Base-by-base conservation (phyloP, 2,329 filamentous ascomycete genomes). In the Colletotrichum magnum region DNA sequence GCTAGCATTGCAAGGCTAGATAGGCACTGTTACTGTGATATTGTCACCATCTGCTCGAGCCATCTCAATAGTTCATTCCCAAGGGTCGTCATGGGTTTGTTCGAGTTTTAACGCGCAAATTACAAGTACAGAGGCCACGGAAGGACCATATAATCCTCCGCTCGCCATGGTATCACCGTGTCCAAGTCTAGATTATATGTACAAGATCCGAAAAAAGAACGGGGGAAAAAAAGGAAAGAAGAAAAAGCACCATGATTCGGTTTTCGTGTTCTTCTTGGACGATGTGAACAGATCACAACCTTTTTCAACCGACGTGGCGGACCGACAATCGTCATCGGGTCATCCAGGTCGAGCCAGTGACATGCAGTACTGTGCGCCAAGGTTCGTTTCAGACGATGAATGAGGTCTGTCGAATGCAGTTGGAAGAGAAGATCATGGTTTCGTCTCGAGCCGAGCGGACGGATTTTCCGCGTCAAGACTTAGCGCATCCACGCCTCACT, bases 141-240 rank as follows among this genome's bases (percentile, higher is more conserved):
- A 45, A 43, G 58, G 47, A 56, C 54, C 21, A 6, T 52, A 21
- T 54, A 41, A 45, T 63, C 47, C 64, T 68, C 51, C 64, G 28
- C 58, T 64, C 58, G 47, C 58, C 64, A 64, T 68, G 58, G 64
- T 70, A 70, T 68, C 64, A 59, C 39, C 58, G 64, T 39, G 18
- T 39, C 52, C 51, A 54, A 56, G 56, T 58, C 47, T 60, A 53
- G 32, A 36, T 36, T 36, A 58, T 15, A 51, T 58, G 45, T 63
- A 32, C 45, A 45, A 24, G 21, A 24, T 24, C 21, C 21, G 3
- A 24, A 24, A 24, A 24, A 24, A 24, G 21, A 24, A 24, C 21
- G 21, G 21, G 21, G 21, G 3, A 24, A 24, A 56, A 32, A 43
- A 61, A 36, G 54, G 45, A 60, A 39, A 47, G 36, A n/a, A 15